Evolutionary conservation across 176 grass and related monocot species (phyloP).

Genomic region (Otatea glauca): DNA sequence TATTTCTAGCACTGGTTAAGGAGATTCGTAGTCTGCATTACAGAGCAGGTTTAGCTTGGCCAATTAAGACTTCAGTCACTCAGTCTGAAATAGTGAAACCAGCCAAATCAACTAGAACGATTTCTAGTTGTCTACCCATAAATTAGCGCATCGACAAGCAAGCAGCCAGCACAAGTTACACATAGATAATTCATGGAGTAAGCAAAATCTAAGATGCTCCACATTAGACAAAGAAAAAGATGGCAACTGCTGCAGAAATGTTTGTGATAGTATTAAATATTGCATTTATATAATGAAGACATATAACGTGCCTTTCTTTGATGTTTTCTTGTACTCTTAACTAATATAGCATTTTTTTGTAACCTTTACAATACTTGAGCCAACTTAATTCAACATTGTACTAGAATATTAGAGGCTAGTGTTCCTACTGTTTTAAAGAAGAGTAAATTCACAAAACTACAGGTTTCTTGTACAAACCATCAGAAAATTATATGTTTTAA

Average conservation of each 20-base stretch:
- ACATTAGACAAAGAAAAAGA: background rate
- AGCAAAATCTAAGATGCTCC: background rate
- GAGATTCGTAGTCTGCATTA: background rate
- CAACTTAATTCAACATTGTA: conserved; percentile 21
- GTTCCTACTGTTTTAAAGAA: too few relatives aligned
- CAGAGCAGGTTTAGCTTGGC: background rate
- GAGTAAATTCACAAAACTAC: too few relatives aligned
- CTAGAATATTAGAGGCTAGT: background rate
- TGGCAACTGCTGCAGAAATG: background rate
- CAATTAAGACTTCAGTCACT: background rate
- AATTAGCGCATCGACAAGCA: background rate
- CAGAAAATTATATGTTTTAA: too few relatives aligned
- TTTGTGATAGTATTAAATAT: background rate
- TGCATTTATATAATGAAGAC: background rate
- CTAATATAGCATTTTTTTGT: background rate
- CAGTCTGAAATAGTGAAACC: background rate
- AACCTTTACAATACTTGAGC: background rate
- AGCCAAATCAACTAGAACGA: background rate
- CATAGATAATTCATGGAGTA: background rate
- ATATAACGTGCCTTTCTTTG: background rate
- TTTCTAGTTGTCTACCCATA: background rate
- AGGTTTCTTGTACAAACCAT: too few relatives aligned
- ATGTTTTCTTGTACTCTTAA: background rate
- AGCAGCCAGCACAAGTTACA: background rate
- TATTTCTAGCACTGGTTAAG: background rate